phyloP scores from a whole-genome alignment of 345 rosid genomes.

The Pugionium cornutum region DNA sequence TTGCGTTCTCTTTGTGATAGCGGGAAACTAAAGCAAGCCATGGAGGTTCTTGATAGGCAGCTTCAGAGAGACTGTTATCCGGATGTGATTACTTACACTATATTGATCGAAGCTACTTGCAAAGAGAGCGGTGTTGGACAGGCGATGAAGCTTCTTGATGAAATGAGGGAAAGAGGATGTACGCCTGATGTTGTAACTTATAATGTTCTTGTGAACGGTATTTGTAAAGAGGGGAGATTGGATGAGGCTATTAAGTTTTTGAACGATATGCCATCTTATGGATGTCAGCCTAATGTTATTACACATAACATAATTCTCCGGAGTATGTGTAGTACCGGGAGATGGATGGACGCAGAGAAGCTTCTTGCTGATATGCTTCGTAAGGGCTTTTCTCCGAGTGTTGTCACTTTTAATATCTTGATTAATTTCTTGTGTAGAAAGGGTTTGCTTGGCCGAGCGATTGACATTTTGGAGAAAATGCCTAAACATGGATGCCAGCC shows the following conservation, averaged over 20 bases:
- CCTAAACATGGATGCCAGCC: constrained; percentile 77
- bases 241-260: constrained; percentile 86
- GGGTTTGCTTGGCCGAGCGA: constrained; percentile 78
- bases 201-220: constrained; percentile 83
- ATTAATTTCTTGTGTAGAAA: constrained; percentile 84
- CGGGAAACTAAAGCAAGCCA: constrained; percentile 74
- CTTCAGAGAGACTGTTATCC: constrained; percentile 68
- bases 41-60: constrained; percentile 73
- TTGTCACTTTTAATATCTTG: constrained; percentile 85
- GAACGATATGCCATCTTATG: constrained; percentile 62
- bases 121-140: constrained; percentile 73
- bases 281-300: constrained; percentile 79
- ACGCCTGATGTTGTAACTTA: constrained; percentile 81
- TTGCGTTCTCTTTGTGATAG: constrained; percentile 69
- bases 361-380: constrained; percentile 69
- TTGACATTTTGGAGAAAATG: constrained; percentile 83
- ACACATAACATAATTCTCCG: constrained; percentile 77
- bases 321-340: constrained; percentile 77
- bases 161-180: constrained; percentile 78
- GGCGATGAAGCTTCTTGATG: constrained; percentile 90
- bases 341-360: constrained; percentile 91
- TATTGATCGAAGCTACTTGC: constrained; percentile 84
- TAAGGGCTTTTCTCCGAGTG: constrained; percentile 84
- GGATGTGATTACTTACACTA: constrained; percentile 75
- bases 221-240: constrained; percentile 79